Evolutionary conservation across 2,329 filamentous ascomycete species (phyloP), one percentile per base, ranked within the genome.

Genomic region (Trichophaea hybrida): DNA sequence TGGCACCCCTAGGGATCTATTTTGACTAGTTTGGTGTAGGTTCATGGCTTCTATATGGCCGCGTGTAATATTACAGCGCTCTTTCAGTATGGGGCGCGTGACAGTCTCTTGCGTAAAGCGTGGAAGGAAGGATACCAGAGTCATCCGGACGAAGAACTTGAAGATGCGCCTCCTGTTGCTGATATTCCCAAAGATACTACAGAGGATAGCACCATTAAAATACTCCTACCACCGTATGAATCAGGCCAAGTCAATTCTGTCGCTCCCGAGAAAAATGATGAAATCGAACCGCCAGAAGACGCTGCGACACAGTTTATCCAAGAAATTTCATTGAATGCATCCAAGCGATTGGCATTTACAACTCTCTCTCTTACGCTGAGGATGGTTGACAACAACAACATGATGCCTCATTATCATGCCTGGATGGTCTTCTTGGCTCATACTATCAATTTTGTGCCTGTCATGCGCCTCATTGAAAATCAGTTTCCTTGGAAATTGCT

Each of bases 401-500:
- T n/a, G 8, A 43, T 43, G 38, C 38, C 38, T 8, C 38, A 43
- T 43, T 8, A 8, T n/a, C 38, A 8, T 43, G n/a, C 8, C n/a
- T 43, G 38, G 38, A 43, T 43, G 38, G 38, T 43, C n/a, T 43
- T 43, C n/a, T n/a, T 43, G 7, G n/a, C 38, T n/a, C 38, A 43
- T n/a, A 43, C n/a, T n/a, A 43, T 43, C 8, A 43, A 69, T 6
- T 71, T 71, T 5, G 73, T 74, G 0, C 68, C 69, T 0, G 77
- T 75, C 0, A 76, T 77, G 71, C 68, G 60, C 12, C 70, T 73
- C 15, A 69, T 80, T 2, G 75, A 77, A 46, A 60, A 64, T 1
- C 67, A 70, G 0, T 72, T 79, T 31, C 79, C 80, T 0, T 85
- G 82, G 81, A 72, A 74, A 35, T 68, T 74, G 5, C 68, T 81